Evolutionary conservation across 805 yeast species (phyloP).

Genomic region (Saturnispora zaruensis): DNA sequence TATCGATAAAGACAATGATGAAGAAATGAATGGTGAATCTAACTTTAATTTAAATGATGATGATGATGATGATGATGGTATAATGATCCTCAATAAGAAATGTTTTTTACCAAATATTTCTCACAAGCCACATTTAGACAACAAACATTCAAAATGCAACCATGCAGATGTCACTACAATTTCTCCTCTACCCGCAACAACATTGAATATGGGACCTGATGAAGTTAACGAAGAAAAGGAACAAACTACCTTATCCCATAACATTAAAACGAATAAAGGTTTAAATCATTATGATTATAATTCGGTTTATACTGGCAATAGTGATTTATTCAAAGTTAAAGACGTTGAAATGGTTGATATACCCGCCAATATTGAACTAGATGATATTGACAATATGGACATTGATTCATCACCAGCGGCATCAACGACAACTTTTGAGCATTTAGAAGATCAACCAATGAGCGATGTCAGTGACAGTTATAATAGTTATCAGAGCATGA

Average conservation of each 20-base stretch:
- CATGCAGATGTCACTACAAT: constrained; percentile 41
- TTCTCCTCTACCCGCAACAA: constrained; percentile 77
- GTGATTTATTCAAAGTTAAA: constrained; percentile 19
- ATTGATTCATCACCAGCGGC: constrained; percentile 14
- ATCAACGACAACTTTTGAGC: constrained; percentile 2
- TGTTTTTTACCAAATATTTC: constrained; percentile 17
- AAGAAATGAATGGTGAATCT: constrained; percentile 18
- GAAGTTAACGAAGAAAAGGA: constrained; percentile 41
- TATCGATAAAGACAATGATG: not conserved
- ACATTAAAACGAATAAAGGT: constrained; percentile 63
- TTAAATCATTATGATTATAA: constrained; percentile 75
- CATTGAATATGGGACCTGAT: constrained; percentile 64
- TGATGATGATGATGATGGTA: constrained; percentile 13
- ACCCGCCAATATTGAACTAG: constrained; percentile 34
- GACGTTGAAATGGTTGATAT: constrained; percentile 30
- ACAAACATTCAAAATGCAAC: not conserved
- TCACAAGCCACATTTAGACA: constrained; percentile 21
- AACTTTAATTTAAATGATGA: constrained; percentile 9
- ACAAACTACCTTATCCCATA: constrained; percentile 49
- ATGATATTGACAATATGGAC: constrained; percentile 22
- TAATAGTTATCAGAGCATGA: not conserved
- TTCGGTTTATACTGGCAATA: constrained; percentile 52
- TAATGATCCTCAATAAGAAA: constrained; percentile 19
- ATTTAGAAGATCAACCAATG: constrained; percentile 6
- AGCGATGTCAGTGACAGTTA: not conserved